phyloP scores from a whole-genome alignment of 1,139 yeast species.

The Diutina siamensis region DNA sequence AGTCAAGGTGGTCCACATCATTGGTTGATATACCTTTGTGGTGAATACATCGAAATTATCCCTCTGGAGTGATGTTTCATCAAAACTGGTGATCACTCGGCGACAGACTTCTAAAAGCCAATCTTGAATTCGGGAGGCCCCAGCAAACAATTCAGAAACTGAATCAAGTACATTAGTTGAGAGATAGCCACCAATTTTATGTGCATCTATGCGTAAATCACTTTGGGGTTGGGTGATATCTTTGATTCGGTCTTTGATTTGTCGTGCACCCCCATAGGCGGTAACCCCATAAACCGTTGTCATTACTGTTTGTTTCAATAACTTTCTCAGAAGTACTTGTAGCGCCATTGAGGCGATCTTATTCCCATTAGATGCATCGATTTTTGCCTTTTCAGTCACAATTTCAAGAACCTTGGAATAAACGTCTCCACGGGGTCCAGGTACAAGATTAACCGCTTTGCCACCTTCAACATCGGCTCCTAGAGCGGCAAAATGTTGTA shows the following conservation, averaged over 20 bases:
- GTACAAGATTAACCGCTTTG: constrained; percentile 25
- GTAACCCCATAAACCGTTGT: constrained; percentile 40
- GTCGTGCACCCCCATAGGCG: constrained; percentile 23
- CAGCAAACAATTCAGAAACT: constrained; percentile 22
- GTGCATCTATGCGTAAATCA: constrained; percentile 2
- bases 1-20: constrained; percentile 33
- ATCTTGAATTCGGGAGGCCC: constrained; percentile 24
- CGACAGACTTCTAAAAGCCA: constrained; percentile 25
- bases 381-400: constrained; percentile 14
- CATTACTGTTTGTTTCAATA: constrained; percentile 36
- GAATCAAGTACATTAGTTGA: constrained; percentile 21
- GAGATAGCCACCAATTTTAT: constrained; percentile 14
- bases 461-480: constrained; percentile 28
- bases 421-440: constrained; percentile 21
- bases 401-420: constrained; percentile 23
- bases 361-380: constrained; percentile 8
- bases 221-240: constrained; percentile 11
- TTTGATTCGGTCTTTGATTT: constrained; percentile 18
- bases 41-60: constrained; percentile 13
- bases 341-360: constrained; percentile 12
- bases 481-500: constrained; percentile 37
- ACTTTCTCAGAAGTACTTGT: constrained; percentile 19
- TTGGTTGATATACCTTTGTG: constrained; percentile 16
- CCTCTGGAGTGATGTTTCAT: constrained; percentile 12
- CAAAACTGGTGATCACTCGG: constrained; percentile 21